Conservation (phyloP, 2,329 filamentous ascomycete genomes). For the Cordyceps tenuipes region DNA sequence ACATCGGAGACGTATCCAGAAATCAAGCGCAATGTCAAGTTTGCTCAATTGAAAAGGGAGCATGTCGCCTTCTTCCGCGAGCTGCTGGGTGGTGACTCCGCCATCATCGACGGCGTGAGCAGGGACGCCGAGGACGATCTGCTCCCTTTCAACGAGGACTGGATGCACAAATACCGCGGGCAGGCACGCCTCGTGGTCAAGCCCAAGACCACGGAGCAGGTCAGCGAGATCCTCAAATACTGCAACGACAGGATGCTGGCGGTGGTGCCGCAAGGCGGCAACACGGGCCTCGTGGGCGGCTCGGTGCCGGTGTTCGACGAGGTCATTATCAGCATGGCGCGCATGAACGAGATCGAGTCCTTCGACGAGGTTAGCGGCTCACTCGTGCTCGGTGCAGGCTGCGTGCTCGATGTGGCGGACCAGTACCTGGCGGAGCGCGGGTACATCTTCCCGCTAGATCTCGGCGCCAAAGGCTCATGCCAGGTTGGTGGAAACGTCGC, state of each 20-base stretch:
- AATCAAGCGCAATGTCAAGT: slow-evolving; percentile 70
- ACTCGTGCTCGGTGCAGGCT: slow-evolving; percentile 82
- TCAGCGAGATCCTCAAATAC: slow-evolving; percentile 85
- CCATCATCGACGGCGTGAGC: slow-evolving; percentile 76
- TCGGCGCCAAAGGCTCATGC: slow-evolving; percentile 96
- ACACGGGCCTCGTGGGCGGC: slow-evolving; percentile 91
- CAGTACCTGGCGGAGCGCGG: slow-evolving; percentile 72
- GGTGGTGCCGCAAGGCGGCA: slow-evolving; percentile 93
- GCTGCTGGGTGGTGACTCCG: slow-evolving; percentile 69
- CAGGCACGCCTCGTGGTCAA: slow-evolving; percentile 82
- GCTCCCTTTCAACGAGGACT: slow-evolving; percentile 90
- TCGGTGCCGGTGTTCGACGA: slow-evolving; percentile 97
- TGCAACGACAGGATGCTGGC: slow-evolving; percentile 90
- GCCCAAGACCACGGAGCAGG: slow-evolving; percentile 74
- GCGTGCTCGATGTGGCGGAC: slow-evolving; percentile 84
- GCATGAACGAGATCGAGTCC: slow-evolving; percentile 84
- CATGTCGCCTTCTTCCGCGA: slow-evolving; percentile 78
- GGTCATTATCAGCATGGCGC: slow-evolving; percentile 83
- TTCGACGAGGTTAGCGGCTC: slow-evolving; percentile 93
- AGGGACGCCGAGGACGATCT: slow-evolving; percentile 66
- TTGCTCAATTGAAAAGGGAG: slow-evolving; percentile 62
- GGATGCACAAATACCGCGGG: slow-evolving; percentile 98
- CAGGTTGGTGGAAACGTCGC: slow-evolving; percentile 94
- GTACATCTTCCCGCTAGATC: slow-evolving; percentile 89
- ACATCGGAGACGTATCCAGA: slow-evolving; percentile 82